Base-by-base conservation (phyloP, 176 grass and related monocot genomes). In the Paspalum notatum region DNA sequence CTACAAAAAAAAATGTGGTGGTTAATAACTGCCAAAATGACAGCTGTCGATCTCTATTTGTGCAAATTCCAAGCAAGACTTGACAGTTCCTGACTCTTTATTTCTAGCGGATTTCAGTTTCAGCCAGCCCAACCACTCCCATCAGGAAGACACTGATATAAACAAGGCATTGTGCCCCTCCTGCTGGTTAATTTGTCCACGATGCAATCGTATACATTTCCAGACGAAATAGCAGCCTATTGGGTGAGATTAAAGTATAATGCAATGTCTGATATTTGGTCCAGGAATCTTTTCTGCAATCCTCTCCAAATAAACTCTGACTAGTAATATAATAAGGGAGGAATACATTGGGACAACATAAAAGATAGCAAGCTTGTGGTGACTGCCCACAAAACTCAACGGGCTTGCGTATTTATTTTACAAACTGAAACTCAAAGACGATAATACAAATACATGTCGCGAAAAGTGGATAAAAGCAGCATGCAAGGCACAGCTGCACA, bases 371-470 rank as follows among this genome's bases (percentile, higher is more conserved):
- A 21, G 3, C 10, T 59, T 32, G 24, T 68, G 79, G 24, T 78
- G 57, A 41, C 25, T 48, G 62, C 38, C 45, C 76, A 80, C 44
- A 88, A 70, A 63, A 63, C 79, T 55, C 64, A 64, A 82, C 66
- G 57, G 12, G 37, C 2, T n/a, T 42, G 4, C 21, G 46, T 47
- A 13, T 68, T 42, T n/a, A 42, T 21, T 12, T 50, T n/a, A 15
- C 0, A 76, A 77, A 8, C 10, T 6, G 11, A 80, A 68, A 27
- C 6, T 76, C 70, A 26, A 50, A 41, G 71, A 61, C 70, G n/a
- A n/a, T n/a, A 89, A 63, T 42, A 75, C 27, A 54, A 84, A 72
- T 7, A n/a, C n/a, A n/a, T n/a, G n/a, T n/a, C n/a, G 16, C 12
- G 58, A 71, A 50, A 70, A 76, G 32, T 75, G 14, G 38, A 80